Conservation (phyloP, 148 eudicot genomes). For the Selenicereus undatus region DNA sequence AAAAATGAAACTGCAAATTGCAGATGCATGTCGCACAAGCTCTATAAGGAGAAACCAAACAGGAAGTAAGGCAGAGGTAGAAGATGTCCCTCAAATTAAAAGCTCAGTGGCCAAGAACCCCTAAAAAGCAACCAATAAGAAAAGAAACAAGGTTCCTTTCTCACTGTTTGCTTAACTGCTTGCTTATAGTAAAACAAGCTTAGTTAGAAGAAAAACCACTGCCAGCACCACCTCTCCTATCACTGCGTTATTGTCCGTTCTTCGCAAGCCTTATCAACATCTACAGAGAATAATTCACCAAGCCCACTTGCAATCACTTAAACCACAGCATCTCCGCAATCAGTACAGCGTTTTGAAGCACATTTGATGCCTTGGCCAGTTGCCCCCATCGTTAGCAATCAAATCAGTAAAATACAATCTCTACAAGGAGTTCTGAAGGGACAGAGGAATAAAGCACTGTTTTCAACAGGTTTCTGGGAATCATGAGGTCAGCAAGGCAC, state of each 20-base stretch:
- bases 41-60: too few species aligned
- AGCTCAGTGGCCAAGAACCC: background rate
- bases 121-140: too few species aligned
- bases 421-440: background rate
- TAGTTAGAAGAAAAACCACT: background rate
- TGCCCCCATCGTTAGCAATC: background rate
- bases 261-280: background rate
- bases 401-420: background rate
- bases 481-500: background rate
- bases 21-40: too few species aligned
- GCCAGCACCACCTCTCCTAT: background rate
- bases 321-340: background rate
- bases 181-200: background rate
- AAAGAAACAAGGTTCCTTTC: too few species aligned
- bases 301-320: background rate
- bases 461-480: background rate
- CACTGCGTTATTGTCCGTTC: background rate
- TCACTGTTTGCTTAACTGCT: background rate
- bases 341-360: background rate
- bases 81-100: too few species aligned
- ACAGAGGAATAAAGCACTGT: background rate
- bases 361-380: background rate
- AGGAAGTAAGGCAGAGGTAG: too few species aligned
- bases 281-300: background rate
- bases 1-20: too few species aligned